These are phyloP conservation scores for Ustilago esculenta DNA, from an alignment of 1,284 basidiomycete species.

Conservation along the genomic window DNA sequence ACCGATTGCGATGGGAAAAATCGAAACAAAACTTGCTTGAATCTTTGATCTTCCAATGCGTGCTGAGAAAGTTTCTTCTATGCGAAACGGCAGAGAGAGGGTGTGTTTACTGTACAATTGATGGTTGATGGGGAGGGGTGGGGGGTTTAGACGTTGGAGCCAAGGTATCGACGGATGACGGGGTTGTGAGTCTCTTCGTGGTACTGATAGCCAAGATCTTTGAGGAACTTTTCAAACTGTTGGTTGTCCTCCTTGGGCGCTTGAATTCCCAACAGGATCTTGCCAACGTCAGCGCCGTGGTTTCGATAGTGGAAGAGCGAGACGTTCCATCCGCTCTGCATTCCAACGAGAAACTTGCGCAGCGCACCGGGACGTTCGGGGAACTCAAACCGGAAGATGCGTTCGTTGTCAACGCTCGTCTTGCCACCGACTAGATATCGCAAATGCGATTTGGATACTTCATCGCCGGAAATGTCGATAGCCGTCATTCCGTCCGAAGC, in stretches of 20 bases:
- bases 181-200: constrained; percentile 93
- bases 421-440: constrained; percentile 86
- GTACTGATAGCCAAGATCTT: constrained; percentile 81
- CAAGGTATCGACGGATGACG: constrained; percentile 81
- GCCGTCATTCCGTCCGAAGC: constrained; percentile 78
- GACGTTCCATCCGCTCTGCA: constrained; percentile 91
- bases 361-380: constrained; percentile 93
- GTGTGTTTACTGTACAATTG: background rate
- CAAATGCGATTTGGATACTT: constrained; percentile 92
- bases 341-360: constrained; percentile 77
- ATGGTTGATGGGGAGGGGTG: too few relatives aligned
- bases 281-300: constrained; percentile 75
- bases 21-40: too few relatives aligned
- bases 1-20: too few relatives aligned
- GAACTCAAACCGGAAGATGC: constrained; percentile 95
- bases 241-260: constrained; percentile 74
- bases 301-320: constrained; percentile 97
- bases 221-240: constrained; percentile 79
- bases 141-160: background rate
- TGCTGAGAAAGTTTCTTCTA: background rate
- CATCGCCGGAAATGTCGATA: constrained; percentile 90
- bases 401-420: constrained; percentile 78
- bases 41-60: background rate
- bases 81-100: too few relatives aligned
- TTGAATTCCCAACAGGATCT: constrained; percentile 83